These are phyloP conservation scores for Microdochium paspali DNA, from an alignment of 2,329 filamentous ascomycete genomes.

Conservation along the genomic window DNA sequence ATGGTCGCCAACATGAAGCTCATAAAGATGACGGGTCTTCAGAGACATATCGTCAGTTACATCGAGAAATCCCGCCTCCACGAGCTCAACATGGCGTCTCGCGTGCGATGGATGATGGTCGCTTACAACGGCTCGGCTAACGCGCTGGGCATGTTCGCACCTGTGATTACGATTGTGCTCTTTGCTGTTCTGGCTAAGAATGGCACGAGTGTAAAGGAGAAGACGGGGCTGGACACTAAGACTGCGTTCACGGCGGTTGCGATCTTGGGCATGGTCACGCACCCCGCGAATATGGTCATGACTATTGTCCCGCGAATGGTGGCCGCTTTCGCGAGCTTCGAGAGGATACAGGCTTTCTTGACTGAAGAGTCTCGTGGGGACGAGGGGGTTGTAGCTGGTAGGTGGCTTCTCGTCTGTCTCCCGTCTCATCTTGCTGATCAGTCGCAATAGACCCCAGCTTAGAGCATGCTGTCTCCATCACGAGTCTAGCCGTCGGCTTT, in stretches of 20 bases:
- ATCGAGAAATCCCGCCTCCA: not conserved
- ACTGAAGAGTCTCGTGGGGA: constrained; percentile 9
- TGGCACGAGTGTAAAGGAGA: constrained; percentile 4
- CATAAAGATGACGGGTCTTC: not conserved
- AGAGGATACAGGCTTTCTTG: constrained; percentile 26
- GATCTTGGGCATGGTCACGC: constrained; percentile 26
- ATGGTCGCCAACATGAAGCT: not conserved
- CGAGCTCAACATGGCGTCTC: not conserved
- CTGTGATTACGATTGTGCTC: constrained; percentile 25
- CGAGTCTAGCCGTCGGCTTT: constrained; percentile 4
- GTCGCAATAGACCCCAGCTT: not conserved
- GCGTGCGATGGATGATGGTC: constrained; percentile 13
- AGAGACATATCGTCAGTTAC: not conserved
- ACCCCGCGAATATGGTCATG: constrained; percentile 34
- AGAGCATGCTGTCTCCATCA: constrained; percentile 3
- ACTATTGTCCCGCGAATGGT: constrained; percentile 24
- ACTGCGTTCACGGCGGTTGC: constrained; percentile 30
- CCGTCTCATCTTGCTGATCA: not conserved
- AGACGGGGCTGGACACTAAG: constrained; percentile 22
- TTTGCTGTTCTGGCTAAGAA: constrained; percentile 19
- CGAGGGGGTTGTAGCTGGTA: not conserved
- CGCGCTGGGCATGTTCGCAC: constrained; percentile 29
- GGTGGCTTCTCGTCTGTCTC: too few relatives aligned
- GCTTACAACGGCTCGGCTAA: constrained; percentile 19
- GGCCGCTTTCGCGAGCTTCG: constrained; percentile 21